Evolutionary conservation across 805 yeast genomes (phyloP), one percentile per base, ranked within the genome.

Genomic region (Candida qinlingensis): DNA sequence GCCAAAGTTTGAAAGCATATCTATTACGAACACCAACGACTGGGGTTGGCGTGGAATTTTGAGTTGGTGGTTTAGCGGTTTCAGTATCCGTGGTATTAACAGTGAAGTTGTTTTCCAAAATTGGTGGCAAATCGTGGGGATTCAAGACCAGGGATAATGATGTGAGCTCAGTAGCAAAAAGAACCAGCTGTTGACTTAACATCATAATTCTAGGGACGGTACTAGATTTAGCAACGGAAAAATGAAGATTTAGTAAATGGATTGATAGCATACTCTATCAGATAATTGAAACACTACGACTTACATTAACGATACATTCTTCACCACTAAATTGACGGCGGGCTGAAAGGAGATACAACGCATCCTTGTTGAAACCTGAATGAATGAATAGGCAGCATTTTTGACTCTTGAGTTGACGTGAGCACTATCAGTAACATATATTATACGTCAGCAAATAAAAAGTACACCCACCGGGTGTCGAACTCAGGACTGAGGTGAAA

Each of bases 61-160:
- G 7, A n/a, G 38, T 36, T 7, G 7, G 25, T 3, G 38, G 19
- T n/a, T 36, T 36, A 36, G 38, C 25, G 19, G n/a, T 36, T 10
- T 13, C 38, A 41, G 37, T 9, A n/a, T 11, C 37, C 9, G 33
- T 35, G 25, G 33, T 19, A 42, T 19, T n/a, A 35, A n/a, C 13
- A 28, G 37, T 43, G 41, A 39, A 33, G 29, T 13, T 19, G 12
- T 29, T 33, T 5, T 25, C 44, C 45, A 19, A 45, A 48, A 36
- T 46, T 38, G 27, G 49, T 42, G 31, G 39, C 38, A 6, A 31
- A 34, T 6, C 19, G 28, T 49, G 52, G 7, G 51, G 47, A 28
- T 45, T 38, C 51, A 33, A 37, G 28, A n/a, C 11, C 27, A 11
- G 2, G 1, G 34, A 31, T 8, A 11, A 31, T 8, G 34, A 31